Base-by-base conservation (phyloP, 1,139 yeast species). In the Hyphopichia burtonii region DNA sequence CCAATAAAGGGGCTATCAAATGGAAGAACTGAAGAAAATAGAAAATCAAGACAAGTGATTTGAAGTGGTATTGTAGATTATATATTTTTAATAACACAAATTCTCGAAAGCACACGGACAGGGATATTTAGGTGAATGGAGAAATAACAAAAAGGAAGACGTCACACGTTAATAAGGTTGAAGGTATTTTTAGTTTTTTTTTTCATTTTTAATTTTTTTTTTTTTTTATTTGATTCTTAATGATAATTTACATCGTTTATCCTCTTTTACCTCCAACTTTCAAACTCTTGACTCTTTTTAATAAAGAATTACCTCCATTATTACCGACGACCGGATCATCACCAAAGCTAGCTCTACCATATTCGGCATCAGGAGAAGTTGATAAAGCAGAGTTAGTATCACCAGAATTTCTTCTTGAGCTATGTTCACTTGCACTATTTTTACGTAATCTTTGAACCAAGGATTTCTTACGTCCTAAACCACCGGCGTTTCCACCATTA, bases 221-320 rank as follows among this genome's bases (percentile, higher is more conserved):
- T 14, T 27, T 27, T 27, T 27, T 27, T 4, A 12, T 14, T 27
- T 14, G 15, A 27, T 14, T 11, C 5, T 11, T 4, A 27, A 6
- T 27, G 4, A 27, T 12, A 10, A 20, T 20, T 20, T 20, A 6
- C 23, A 20, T 20, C 23, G 8, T 6, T 20, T 33, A 33, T n/a
- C 25, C 20, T 25, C 37, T 46, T 52, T 44, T 58, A 51, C 74
- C 65, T 44, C 86, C 81, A 39, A 86, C 95, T 65, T 85, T 86
- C 67, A 90, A 77, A 72, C 96, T 86, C 68, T 86, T 87, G 37
- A 90, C 96, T 62, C 96, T 83, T 58, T 86, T 81, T 55, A 90
- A 70, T 51, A 90, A 74, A 10, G 88, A 71, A 61, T 67, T 63
- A 30, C 68, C 65, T 28, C 59, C 46, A 47, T 36, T 53, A 34